Conservation (phyloP, 257 asterid genomes). For the Haberlea rhodopensis region DNA sequence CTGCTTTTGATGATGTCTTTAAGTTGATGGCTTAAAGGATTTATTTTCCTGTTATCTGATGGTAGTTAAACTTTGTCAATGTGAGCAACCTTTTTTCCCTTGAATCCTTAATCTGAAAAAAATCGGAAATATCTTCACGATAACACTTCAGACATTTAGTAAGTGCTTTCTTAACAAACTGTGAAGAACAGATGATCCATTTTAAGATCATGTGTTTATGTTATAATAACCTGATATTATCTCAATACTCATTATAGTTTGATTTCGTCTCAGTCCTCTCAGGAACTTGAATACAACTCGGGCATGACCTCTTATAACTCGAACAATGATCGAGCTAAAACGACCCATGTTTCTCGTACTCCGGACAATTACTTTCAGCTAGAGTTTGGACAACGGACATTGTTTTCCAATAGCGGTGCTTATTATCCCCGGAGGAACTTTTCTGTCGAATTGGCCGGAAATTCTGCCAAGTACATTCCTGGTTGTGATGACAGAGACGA, state of each 20-base stretch:
- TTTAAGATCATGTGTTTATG: not conserved
- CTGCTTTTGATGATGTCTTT: no score
- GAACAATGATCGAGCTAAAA: conserved; percentile 38
- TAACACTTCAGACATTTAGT: no score
- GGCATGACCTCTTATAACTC: conserved; percentile 41
- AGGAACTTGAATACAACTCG: conserved; percentile 42
- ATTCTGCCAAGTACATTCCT: conserved; percentile 33
- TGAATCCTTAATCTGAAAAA: not conserved
- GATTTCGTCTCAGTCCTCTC: conserved; percentile 26
- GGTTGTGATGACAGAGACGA: conserved; percentile 42
- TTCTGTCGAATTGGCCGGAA: conserved; percentile 41
- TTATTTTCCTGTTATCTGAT: no score
- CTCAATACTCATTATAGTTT: conserved; percentile 12
- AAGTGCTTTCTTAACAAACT: not conserved
- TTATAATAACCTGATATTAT: not conserved
- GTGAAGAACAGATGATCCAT: not conserved
- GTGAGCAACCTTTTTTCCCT: no score
- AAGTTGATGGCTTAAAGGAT: no score
- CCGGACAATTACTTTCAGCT: conserved; percentile 41
- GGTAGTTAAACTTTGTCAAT: no score
- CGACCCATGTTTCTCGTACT: conserved; percentile 36
- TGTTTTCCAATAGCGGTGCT: no score
- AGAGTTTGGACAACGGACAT: conserved; percentile 37
- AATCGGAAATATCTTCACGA: not conserved
- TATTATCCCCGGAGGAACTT: conserved; percentile 42